Conservation (phyloP, 768 basidiomycete species). For the Fibroporia radiculosa region DNA sequence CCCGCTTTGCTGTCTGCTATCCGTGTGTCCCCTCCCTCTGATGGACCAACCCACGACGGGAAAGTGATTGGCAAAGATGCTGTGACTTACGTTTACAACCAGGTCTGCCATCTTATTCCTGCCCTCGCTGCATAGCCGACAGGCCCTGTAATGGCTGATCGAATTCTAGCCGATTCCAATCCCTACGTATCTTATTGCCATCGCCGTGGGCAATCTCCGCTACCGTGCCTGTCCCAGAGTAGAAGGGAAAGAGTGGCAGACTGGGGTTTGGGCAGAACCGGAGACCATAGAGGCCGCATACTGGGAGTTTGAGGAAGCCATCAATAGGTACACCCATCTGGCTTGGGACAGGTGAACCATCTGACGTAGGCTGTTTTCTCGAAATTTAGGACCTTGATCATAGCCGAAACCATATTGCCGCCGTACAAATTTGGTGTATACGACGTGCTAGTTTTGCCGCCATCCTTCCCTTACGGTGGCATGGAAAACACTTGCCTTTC, state of each 20-base stretch:
- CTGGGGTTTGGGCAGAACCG: conserved; percentile 90
- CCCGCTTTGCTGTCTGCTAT: conserved; percentile 84
- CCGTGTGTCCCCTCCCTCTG: conserved; percentile 65
- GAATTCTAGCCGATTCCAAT: conserved; percentile 70
- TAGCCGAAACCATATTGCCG: conserved; percentile 67
- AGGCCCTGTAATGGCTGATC: neutral
- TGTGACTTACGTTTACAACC: conserved; percentile 70
- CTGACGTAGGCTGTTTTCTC: neutral
- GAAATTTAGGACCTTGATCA: conserved; percentile 68
- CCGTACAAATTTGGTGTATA: conserved; percentile 84
- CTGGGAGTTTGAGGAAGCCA: conserved; percentile 88
- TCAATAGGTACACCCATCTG: conserved; percentile 46
- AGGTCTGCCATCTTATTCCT: conserved; percentile 37
- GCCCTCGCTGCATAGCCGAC: neutral
- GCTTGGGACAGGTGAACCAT: neutral
- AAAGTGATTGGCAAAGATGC: conserved; percentile 66
- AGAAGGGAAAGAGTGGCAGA: conserved; percentile 66
- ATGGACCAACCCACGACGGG: conserved; percentile 64
- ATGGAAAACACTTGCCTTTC: conserved; percentile 90
- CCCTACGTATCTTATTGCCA: conserved; percentile 87
- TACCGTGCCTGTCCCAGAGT: conserved; percentile 59
- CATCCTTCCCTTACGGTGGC: conserved; percentile 90
- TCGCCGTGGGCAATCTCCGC: conserved; percentile 76
- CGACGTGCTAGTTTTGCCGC: conserved; percentile 82
- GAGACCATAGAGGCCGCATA: conserved; percentile 67